These are phyloP conservation scores for Exophiala sp. DNA, from an alignment of 2,329 filamentous ascomycete species.

Conservation along the genomic window DNA sequence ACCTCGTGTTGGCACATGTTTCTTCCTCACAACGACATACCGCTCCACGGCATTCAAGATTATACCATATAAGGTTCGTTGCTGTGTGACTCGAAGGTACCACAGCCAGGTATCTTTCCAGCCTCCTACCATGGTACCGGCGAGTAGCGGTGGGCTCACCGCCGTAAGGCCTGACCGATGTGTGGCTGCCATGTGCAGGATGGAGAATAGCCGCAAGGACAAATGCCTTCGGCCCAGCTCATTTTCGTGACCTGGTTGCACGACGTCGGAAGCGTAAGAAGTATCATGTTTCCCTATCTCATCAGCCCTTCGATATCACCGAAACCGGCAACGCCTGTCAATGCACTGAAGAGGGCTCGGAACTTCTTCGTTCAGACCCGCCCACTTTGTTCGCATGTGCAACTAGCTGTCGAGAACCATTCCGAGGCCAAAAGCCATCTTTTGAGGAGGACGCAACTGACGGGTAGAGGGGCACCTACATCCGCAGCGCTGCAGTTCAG, in stretches of 20 bases:
- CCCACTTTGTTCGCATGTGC: not conserved
- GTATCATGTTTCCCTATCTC: not conserved
- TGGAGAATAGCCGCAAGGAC: not conserved
- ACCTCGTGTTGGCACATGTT: not conserved
- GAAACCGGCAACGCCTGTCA: not conserved
- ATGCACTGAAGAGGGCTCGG: not conserved
- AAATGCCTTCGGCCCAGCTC: not conserved
- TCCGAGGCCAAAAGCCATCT: not conserved
- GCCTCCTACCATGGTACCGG: slow-evolving; percentile 3
- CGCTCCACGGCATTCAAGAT: not conserved
- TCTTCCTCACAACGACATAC: not conserved
- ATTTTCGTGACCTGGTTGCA: not conserved
- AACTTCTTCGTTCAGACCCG: not conserved
- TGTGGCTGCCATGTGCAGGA: slow-evolving; percentile 17
- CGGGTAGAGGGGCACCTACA: too few relatives aligned
- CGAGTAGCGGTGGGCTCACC: slow-evolving; percentile 23
- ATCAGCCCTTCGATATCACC: not conserved
- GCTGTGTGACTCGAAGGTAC: slow-evolving; percentile 7
- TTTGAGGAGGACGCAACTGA: too few relatives aligned
- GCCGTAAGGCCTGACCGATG: slow-evolving; percentile 6
- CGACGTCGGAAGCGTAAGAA: not conserved
- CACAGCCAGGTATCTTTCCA: slow-evolving; percentile 6
- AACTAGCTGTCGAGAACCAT: slow-evolving; percentile 9
- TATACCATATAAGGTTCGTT: not conserved
- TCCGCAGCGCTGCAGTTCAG: too few relatives aligned